Evolutionary conservation across 2,329 filamentous ascomycete genomes (phyloP).

Genomic region (Aureobasidium lini): DNA sequence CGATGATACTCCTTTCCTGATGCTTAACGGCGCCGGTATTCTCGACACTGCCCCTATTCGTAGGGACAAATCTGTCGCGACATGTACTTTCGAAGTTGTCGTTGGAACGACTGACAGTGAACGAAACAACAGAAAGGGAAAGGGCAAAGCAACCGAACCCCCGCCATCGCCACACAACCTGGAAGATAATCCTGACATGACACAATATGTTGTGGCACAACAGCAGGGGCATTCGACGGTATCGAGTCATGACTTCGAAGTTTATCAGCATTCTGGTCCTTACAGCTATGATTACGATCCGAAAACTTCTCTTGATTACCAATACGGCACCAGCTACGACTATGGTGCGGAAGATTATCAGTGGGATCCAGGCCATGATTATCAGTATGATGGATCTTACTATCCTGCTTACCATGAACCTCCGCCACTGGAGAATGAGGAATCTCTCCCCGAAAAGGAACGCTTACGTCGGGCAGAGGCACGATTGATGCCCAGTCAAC

Average conservation of each 20-base stretch:
- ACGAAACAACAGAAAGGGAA: constrained; percentile 40
- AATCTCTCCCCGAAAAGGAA: constrained; percentile 71
- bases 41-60: constrained; percentile 81
- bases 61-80: constrained; percentile 86
- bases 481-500: constrained; percentile 72
- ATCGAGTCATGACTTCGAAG: neutral
- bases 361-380: constrained; percentile 7
- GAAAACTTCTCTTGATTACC: neutral
- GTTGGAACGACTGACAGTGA: constrained; percentile 79
- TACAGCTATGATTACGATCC: neutral
- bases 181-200: neutral
- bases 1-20: constrained; percentile 12
- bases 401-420: constrained; percentile 42
- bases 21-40: constrained; percentile 48
- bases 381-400: constrained; percentile 18
- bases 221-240: neutral
- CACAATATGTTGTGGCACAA: neutral
- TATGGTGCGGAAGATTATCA: neutral
- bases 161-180: neutral
- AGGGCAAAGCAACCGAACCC: neutral
- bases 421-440: constrained; percentile 53
- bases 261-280: neutral
- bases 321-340: neutral
- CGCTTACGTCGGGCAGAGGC: constrained; percentile 69
- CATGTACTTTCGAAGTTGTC: constrained; percentile 75